Conservation (phyloP, 2,329 filamentous ascomycete genomes). For the Aureobasidium sp. region DNA sequence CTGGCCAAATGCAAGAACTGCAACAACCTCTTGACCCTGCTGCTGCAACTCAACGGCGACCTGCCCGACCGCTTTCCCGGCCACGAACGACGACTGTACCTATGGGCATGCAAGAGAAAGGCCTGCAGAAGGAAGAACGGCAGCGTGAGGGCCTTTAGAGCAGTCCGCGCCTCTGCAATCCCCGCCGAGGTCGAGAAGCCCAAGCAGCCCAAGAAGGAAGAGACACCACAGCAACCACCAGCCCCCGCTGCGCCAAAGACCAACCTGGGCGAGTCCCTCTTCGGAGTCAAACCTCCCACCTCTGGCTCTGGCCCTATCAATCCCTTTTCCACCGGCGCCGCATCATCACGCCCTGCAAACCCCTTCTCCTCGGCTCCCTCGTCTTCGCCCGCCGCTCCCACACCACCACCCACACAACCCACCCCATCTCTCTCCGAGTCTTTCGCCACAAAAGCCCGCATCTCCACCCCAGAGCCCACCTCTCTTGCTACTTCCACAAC, state of each 20-base stretch:
- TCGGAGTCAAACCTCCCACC: slow-evolving; percentile 52
- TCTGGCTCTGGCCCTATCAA: slow-evolving; percentile 38
- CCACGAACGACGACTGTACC: slow-evolving; percentile 80
- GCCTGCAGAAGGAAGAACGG: slow-evolving; percentile 76
- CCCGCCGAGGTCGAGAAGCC: slow-evolving; percentile 22
- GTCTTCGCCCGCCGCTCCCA: slow-evolving; percentile 36
- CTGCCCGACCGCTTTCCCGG: slow-evolving; percentile 78
- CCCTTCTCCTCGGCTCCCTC: slow-evolving; percentile 49
- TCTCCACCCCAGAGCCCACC: slow-evolving; percentile 37
- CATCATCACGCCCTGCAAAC: slow-evolving; percentile 51
- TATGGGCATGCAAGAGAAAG: slow-evolving; percentile 74
- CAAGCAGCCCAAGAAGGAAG: slow-evolving; percentile 24
- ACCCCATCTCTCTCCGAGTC: slow-evolving; percentile 60
- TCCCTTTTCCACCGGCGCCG: slow-evolving; percentile 51
- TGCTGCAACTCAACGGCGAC: slow-evolving; percentile 87
- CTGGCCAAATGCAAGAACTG: slow-evolving; percentile 83
- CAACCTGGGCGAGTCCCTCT: slow-evolving; percentile 61
- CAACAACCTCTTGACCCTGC: slow-evolving; percentile 71
- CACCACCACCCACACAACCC: slow-evolving; percentile 18
- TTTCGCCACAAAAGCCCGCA: slow-evolving; percentile 63
- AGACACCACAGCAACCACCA: slow-evolving; percentile 20
- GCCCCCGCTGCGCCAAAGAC: slow-evolving; percentile 28
- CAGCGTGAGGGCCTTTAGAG: slow-evolving; percentile 69
- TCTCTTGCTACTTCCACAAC: slow-evolving; percentile 24
- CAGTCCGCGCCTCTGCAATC: slow-evolving; percentile 46